Conservation (phyloP, 2,329 filamentous ascomycete genomes). For the Chaetomiaceae sp. region DNA sequence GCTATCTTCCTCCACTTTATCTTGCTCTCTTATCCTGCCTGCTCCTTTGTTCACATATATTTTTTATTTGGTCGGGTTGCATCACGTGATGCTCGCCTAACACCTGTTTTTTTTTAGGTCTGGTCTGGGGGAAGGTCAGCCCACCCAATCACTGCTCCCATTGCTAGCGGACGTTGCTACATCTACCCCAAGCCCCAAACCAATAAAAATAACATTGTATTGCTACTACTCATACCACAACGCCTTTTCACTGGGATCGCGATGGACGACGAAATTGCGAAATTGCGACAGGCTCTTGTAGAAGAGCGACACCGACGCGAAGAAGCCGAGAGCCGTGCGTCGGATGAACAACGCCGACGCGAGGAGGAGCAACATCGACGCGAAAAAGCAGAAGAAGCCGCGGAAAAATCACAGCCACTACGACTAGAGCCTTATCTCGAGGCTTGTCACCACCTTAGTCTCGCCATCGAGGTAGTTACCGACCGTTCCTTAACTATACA, state of each 20-base stretch:
- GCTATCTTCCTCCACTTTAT: too few relatives aligned
- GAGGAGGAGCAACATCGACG: slow-evolving; percentile 21
- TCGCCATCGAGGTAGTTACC: slow-evolving; percentile 32
- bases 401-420: slow-evolving; percentile 22
- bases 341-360: slow-evolving; percentile 4
- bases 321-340: slow-evolving; percentile 14
- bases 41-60: too few relatives aligned
- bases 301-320: slow-evolving; percentile 25
- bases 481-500: slow-evolving; percentile 32
- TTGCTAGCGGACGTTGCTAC: too few relatives aligned
- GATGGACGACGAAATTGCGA: slow-evolving; percentile 12
- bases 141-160: too few relatives aligned
- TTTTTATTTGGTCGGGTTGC: too few relatives aligned
- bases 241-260: not conserved
- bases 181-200: too few relatives aligned
- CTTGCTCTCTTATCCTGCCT: too few relatives aligned
- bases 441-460: slow-evolving; percentile 31
- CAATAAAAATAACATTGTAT: not conserved
- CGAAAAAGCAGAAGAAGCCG: slow-evolving; percentile 28
- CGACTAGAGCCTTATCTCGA: slow-evolving; percentile 32
- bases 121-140: too few relatives aligned
- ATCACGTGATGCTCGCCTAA: too few relatives aligned
- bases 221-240: not conserved
- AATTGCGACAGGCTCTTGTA: slow-evolving; percentile 13
- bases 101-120: too few relatives aligned